Evolutionary conservation across 371 early-diverging fungal genomes (phyloP), one percentile per base, ranked within the genome.

Genomic region (Lichtheimia ornata): DNA sequence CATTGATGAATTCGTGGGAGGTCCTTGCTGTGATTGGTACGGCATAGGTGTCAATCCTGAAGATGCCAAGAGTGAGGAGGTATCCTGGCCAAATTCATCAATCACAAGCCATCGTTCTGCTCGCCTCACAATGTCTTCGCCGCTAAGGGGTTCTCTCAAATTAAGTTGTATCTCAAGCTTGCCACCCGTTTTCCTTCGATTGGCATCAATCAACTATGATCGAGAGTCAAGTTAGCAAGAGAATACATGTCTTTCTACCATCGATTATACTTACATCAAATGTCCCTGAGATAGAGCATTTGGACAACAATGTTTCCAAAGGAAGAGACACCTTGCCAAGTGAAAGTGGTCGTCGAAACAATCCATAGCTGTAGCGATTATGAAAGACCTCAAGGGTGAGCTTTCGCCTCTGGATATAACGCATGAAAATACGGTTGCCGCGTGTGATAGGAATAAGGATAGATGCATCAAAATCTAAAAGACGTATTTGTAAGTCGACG

Each of bases 51-150:
- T 50, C 5, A 81, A 58, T 14, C 66, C 67, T 9, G 77, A 75
- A 5, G 58, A 18, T 11, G 67, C 57, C 47, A 74, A 52, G 2
- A 70, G 58, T 7, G 66, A 42, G 4, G 64, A 65, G 3, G 63
- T 68, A 18, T 70, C 61, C 30, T 69, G 65, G 50, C 77, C 78
- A 60, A 77, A 81, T 3, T 72, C 79, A 61, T 88, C 87, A 42
- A 90, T 70, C 3, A 84, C 74, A 7, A 92, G 61, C 94, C 94
- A 94, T 54, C 84, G 83, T 58, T 90, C 88, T 7, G 79, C 78
- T 62, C 85, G 78, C 44, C 74, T 65, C 0, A 82, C 80, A 49
- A 88, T 75, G 53, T 92, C 90, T 5, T 84, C 77, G 15, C 83
- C 84, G 12, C 73, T 44, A 17, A 94, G 64, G 0, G 95, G 93